Base-by-base conservation (phyloP, 2,329 filamentous ascomycete genomes). In the Fonsecaea pedrosoi region DNA sequence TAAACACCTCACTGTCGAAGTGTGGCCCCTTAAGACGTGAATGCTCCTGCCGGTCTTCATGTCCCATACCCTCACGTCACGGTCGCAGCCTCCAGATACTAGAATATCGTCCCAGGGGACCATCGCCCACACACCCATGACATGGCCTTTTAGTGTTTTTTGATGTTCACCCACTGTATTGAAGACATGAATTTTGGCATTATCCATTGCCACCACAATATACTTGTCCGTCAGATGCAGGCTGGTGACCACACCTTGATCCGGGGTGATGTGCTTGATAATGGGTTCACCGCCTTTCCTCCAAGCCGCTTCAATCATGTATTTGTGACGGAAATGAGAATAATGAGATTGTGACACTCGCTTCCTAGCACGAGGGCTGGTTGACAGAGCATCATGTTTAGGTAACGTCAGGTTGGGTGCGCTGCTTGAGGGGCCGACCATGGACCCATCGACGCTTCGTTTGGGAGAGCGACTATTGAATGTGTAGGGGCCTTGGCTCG, bases 71-170 rank as follows among this genome's bases (percentile, higher is more conserved):
- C 95, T 87, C 34, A 99, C 95, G 76, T 99, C 95, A 68, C 95
- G 88, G 81, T 99, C 95, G 77, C 95, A 99, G 5, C 95, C 95
- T 74, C 95, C 95, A 74, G 93, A 97, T 67, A 99, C 95, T 68
- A 99, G 85, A 61, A 92, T 90, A 77, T 99, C 94, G 67, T 92
- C 94, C 92, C 94, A 97, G 6, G 95, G 95, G 30, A 99, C 93
- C 94, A 99, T 98, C 57, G 95, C 95, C 95, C 95, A 99, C 21
- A 99, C 95, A 48, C 95, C 95, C 95, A 99, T 99, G 54, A 98
- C 92, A 81, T 99, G 95, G 10, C 95, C 95, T 75, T 95, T 90
- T 34, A 99, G 82, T 2, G 92, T 97, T 77, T 93, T 92, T 73
- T 96, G 89, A 70, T 92, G 89, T 73, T 93, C 89, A 38, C 95